Percentiles rank a stretch among this genome's conserved stretches.
phyloP scores from a whole-genome alignment of 2,329 filamentous ascomycete genomes.

The Ramichloridium luteum region DNA sequence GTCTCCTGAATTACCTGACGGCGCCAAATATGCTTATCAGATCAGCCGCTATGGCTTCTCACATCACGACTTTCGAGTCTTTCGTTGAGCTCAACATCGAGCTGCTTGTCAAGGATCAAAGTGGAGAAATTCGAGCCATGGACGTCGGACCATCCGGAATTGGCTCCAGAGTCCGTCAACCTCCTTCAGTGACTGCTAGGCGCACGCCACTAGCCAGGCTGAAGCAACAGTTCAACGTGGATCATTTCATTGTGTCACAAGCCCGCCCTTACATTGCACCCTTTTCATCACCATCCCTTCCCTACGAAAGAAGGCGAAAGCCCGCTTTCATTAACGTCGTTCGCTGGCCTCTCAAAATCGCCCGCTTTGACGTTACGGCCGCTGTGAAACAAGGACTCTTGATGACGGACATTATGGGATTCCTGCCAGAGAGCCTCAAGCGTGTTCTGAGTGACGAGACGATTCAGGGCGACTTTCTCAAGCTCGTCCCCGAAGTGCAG shows the following conservation, averaged over 20 bases:
- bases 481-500: conserved; percentile 68
- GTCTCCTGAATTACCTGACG: conserved; percentile 81
- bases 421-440: conserved; percentile 43
- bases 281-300: conserved; percentile 38
- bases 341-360: conserved; percentile 5
- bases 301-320: conserved; percentile 7
- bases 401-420: conserved; percentile 56
- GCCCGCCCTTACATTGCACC: conserved; percentile 81
- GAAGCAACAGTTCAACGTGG: conserved; percentile 78
- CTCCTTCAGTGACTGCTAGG: conserved; percentile 50
- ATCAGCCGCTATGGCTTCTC: conserved; percentile 67
- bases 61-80: conserved; percentile 55
- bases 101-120: conserved; percentile 69
- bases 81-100: conserved; percentile 43
- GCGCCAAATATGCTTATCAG: conserved; percentile 85
- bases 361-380: conserved; percentile 3
- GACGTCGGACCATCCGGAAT: conserved; percentile 35
- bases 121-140: conserved; percentile 64
- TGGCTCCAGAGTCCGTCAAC: conserved; percentile 34
- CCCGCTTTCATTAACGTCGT: conserved; percentile 3
- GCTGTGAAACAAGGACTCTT: conserved; percentile 52
- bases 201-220: conserved; percentile 59
- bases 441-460: conserved; percentile 42
- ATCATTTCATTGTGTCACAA: conserved; percentile 91
- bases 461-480: conserved; percentile 65